Evolutionary conservation across 2,329 filamentous ascomycete genomes (phyloP), one percentile per base, ranked within the genome.

Genomic region (Penicillium sp.): DNA sequence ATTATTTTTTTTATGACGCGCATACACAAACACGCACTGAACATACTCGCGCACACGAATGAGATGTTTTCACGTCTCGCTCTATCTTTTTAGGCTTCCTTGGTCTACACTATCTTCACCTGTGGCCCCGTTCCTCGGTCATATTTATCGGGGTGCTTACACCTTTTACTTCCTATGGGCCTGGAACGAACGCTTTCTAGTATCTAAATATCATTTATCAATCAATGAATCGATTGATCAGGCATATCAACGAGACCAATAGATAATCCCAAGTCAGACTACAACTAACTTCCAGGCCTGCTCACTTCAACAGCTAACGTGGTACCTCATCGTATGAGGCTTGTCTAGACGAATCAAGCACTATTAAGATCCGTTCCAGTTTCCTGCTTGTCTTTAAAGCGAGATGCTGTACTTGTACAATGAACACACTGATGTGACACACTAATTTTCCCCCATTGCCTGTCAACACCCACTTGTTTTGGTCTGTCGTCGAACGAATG

Each of bases 31-130:
- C 49, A 35, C 51, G 52, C 50, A 53, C 23, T 53, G 54, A 52
- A 57, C 53, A 65, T 58, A 51, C 61, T 63, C 63, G 53, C 47
- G 47, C 55, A 65, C 43, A 66, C 60, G 63, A 60, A 56, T 9
- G 54, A 58, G 60, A 58, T 59, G 50, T 63, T 57, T 22, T 40
- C 4, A 53, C 45, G 45, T 51, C 49, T 52, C n/a, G 3, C 15
- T 15, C 20, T 8, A 12, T 25, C 11, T 26, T 47, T 41, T 18
- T 23, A 42, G 27, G 33, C 7, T 31, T 41, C 2, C 22, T 15
- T 44, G 43, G 25, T 31, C 26, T 45, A 22, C 25, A 26, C 26
- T 50, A 29, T 54, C 42, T 31, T 20, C 14, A 22, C 20, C 7
- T 4, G 14, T 26, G 12, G 42, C 22, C 7, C 22, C n/a, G 12